Evolutionary conservation across 2,329 filamentous ascomycete species (phyloP).

Genomic region (Fusarium siculi): DNA sequence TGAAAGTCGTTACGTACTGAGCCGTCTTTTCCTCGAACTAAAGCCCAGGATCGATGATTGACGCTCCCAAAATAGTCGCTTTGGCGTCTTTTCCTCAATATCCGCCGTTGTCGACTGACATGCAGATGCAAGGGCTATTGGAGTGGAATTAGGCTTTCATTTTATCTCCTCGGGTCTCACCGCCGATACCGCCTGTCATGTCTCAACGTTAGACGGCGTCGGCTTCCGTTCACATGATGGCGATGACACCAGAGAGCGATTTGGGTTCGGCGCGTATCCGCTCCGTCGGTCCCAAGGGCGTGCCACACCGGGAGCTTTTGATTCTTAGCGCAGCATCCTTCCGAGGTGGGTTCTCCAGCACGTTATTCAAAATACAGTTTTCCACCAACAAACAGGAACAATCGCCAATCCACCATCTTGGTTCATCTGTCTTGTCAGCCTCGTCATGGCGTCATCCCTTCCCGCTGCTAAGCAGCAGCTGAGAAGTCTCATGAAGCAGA

Average conservation of each 20-base stretch:
- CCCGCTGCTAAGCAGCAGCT: conserved; percentile 80
- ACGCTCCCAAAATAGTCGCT: not conserved
- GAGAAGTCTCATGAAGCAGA: conserved; percentile 74
- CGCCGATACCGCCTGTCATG: conserved; percentile 10
- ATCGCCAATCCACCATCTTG: conserved; percentile 13
- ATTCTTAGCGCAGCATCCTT: conserved; percentile 25
- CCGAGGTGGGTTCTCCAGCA: conserved; percentile 12
- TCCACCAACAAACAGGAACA: conserved; percentile 18
- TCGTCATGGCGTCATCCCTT: conserved; percentile 63
- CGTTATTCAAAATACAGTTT: conserved; percentile 10
- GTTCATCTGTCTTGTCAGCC: conserved; percentile 18
- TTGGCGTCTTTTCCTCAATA: not conserved
- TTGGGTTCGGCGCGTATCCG: conserved; percentile 29
- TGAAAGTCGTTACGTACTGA: not conserved
- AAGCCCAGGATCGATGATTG: not conserved
- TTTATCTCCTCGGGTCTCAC: conserved; percentile 20
- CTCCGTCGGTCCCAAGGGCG: conserved; percentile 21
- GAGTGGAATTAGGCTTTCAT: not conserved
- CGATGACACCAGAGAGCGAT: conserved; percentile 28
- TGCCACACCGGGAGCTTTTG: conserved; percentile 19
- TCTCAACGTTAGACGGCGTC: conserved; percentile 3
- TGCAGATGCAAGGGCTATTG: not conserved
- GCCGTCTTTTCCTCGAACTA: not conserved
- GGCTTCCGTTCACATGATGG: conserved; percentile 18
- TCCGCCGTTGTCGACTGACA: conserved; percentile 13